Evolutionary conservation across 495 filamentous ascomycete genomes (phyloP), one percentile per base, ranked within the genome.

Genomic region (Cercophora scortea): DNA sequence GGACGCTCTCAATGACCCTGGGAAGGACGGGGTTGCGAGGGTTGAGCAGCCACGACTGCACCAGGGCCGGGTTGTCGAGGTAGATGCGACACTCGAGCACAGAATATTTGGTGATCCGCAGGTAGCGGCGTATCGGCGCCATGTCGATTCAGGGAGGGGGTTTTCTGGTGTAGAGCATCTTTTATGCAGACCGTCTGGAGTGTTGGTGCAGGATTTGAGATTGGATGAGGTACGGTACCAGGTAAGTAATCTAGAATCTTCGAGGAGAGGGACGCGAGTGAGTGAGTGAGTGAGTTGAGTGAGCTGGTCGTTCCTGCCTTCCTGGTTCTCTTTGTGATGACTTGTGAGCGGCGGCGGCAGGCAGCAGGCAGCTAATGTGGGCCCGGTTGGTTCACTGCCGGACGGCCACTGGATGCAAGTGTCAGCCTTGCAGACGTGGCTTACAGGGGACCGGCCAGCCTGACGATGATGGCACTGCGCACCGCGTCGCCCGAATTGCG

Each of bases 1-100:
- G 84, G 17, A 96, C 84, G 41, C 82, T 84, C 60, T 85, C 79
- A 51, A 97, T 89, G 55, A 96, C 82, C 49, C 84, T 85, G 11
- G 84, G 85, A 9, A 98, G 79, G 32, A 90, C 78, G 1, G 86
- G 83, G 54, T 87, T 74, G 43, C 82, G 79, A 15, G 84, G 67
- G 55, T 81, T 81, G 43, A 95, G 78, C 8, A 98, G 83, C 93
- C 93, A 98, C 53, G 83, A 75, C 40, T 84, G 78, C 6, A 73
- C 75, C 42, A 94, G 84, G 8, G 86, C 80, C 3, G 93, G 93
- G 51, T 88, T 89, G 52, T 96, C 93, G 42, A 96, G 82, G 69
- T 96, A 98, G 60, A 98, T 92, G 40, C 92, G 89, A 46, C 85
- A 87, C 77, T 98, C 93, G 44, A 98, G 79, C 50, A 96, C 90